phyloP scores from a whole-genome alignment of 1,284 basidiomycete species.

The Wallemia hederae region DNA sequence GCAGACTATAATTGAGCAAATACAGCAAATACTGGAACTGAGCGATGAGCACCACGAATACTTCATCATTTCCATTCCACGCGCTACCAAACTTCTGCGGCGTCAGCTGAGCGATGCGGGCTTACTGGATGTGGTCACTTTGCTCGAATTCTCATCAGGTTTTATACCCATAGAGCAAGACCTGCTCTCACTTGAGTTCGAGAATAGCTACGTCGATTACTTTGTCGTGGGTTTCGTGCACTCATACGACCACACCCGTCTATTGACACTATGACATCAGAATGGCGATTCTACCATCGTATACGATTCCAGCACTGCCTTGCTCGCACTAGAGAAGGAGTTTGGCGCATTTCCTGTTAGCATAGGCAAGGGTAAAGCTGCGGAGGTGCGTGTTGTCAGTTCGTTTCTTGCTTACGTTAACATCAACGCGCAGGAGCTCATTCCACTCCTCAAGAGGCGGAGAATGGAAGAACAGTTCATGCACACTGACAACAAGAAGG shows the following conservation, averaged over 20 bases:
- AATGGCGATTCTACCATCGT: not conserved
- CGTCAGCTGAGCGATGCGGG: slow-evolving; percentile 68
- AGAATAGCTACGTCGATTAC: slow-evolving; percentile 12
- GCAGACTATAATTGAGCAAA: slow-evolving; percentile 25
- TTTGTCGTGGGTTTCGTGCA: not conserved
- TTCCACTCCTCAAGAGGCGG: not conserved
- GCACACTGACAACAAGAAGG: not conserved
- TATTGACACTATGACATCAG: not conserved
- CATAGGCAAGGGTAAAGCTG: not conserved
- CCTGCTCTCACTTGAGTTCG: slow-evolving; percentile 58
- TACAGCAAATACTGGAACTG: not conserved
- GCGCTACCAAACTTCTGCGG: slow-evolving; percentile 54
- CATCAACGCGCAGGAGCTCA: not conserved
- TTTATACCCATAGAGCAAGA: slow-evolving; percentile 80
- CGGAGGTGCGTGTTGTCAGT: not conserved
- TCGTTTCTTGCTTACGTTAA: not conserved
- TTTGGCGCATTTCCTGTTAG: not conserved
- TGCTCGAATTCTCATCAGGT: slow-evolving; percentile 65
- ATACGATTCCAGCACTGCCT: not conserved
- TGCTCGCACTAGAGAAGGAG: slow-evolving; percentile 4
- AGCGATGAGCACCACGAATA: slow-evolving; percentile 26
- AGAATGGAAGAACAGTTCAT: not conserved
- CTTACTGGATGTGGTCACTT: slow-evolving; percentile 58
- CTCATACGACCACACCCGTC: not conserved
- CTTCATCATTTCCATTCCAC: slow-evolving; percentile 65